Base-by-base conservation (phyloP, 23 red algal species). In the Chondrus crispus region DNA sequence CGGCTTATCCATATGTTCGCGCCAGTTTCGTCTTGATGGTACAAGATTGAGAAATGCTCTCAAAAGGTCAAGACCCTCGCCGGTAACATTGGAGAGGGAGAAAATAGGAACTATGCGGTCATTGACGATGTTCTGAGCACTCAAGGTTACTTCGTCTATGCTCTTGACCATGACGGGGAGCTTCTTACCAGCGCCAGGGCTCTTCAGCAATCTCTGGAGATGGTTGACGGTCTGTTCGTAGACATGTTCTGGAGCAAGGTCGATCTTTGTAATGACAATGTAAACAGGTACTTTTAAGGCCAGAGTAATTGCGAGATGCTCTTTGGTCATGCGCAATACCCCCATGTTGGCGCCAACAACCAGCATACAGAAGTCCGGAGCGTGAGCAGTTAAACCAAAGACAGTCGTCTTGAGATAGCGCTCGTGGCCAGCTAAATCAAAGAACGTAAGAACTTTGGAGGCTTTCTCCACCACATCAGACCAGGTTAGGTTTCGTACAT, bases 101-200 rank as follows among this genome's bases (percentile, higher is more conserved):
- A 99, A 99, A 36, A 99, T 96, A 35, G 97, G 97, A 8, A 99
- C 97, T 11, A 99, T 85, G 40, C 97, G 94, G 78, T 99, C 97
- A 51, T 99, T 90, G 46, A 94, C 90, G 39, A 99, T 99, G 64
- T 99, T 99, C n/a, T 94, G 82, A 38, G 93, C 91, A 40, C 70
- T 81, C 42, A 99, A 79, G 47, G 84, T 80, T 18, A 96, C 84
- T 42, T 99, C 94, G 35, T 96, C 94, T 54, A 90, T 50, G 11
- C 63, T 88, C 68, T 96, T 95, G 28, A 99, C 82, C 30, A 96
- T 2, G 44, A 99, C 94, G 13, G 97, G 97, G n/a, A 99, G 74
- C 69, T 99, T 99, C n/a, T 91, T 91, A 62, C 87, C 87, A 40
- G 97, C 94, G 42, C 94, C 93, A 44, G 90, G 93, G 45, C 89